Evolutionary conservation across 371 early-diverging fungal genomes (phyloP).

Genomic region (Haplosporangium sp.): DNA sequence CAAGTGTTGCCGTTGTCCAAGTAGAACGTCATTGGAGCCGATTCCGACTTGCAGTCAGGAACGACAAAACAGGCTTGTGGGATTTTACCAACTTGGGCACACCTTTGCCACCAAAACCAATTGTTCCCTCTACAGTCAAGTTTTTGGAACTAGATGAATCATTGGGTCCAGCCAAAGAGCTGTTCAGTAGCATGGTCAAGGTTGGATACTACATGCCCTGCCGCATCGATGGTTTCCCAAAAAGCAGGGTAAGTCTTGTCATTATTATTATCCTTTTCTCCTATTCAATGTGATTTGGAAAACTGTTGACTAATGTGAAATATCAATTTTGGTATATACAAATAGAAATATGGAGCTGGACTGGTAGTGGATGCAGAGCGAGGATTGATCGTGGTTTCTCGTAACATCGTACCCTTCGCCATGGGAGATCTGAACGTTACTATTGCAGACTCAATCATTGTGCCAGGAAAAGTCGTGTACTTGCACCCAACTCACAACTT

Average conservation of each 20-base stretch:
- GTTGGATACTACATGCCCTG: slow-evolving; percentile 76
- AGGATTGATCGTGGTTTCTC: slow-evolving; percentile 78
- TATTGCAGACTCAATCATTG: slow-evolving; percentile 83
- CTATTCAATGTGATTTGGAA: background rate
- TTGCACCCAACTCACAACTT: slow-evolving; percentile 91
- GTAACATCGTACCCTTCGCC: slow-evolving; percentile 78
- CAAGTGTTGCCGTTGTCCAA: slow-evolving; percentile 76
- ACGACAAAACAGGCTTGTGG: slow-evolving; percentile 85
- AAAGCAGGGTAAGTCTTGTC: slow-evolving; percentile 59
- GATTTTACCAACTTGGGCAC: slow-evolving; percentile 75
- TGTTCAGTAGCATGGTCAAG: slow-evolving; percentile 74
- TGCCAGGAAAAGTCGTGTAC: slow-evolving; percentile 82
- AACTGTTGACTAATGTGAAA: background rate
- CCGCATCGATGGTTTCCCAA: slow-evolving; percentile 75
- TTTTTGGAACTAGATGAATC: slow-evolving; percentile 70
- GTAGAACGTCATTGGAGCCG: slow-evolving; percentile 86
- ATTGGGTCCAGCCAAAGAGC: slow-evolving; percentile 66
- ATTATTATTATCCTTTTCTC: background rate
- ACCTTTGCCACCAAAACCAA: slow-evolving; percentile 61
- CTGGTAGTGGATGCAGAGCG: slow-evolving; percentile 77
- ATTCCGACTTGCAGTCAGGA: slow-evolving; percentile 82
- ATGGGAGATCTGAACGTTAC: slow-evolving; percentile 80
- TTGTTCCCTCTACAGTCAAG: slow-evolving; percentile 67
- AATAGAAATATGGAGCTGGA: slow-evolving; percentile 78
- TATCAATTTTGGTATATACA: slow-evolving; percentile 16